Conservation (phyloP, 176 grass and related monocot genomes). For the Carex myosuroides region DNA sequence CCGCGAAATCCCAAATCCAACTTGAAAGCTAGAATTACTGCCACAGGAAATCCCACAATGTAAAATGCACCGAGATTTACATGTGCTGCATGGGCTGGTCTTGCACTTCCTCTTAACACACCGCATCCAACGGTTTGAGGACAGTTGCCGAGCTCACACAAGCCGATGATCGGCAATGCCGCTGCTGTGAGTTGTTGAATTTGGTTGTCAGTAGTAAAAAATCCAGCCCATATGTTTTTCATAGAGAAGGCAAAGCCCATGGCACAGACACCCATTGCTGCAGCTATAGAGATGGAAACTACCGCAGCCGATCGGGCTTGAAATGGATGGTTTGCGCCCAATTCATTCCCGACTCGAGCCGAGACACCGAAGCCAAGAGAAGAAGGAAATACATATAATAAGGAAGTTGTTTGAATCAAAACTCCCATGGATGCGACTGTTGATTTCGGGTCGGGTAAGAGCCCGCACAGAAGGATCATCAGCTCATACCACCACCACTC, state of each 20-base stretch:
- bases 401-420: constrained; percentile 94
- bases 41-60: constrained; percentile 79
- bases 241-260: constrained; percentile 63
- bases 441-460: constrained; percentile 68
- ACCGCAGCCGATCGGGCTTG: constrained; percentile 46
- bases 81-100: constrained; percentile 63
- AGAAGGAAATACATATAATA: constrained; percentile 91
- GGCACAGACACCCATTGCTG: constrained; percentile 53
- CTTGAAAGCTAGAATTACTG: constrained; percentile 50
- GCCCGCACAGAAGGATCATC: constrained; percentile 91
- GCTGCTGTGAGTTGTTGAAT: constrained; percentile 58
- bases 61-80: constrained; percentile 99
- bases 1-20: constrained; percentile 60
- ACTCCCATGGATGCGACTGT: constrained; percentile 97
- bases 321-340: constrained; percentile 66
- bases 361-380: constrained; percentile 77
- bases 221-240: constrained; percentile 54
- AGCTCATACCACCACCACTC: constrained; percentile 99
- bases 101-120: constrained; percentile 74
- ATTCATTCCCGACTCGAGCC: constrained; percentile 85
- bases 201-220: constrained; percentile 63
- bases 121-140: constrained; percentile 97
- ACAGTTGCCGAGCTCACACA: constrained; percentile 98
- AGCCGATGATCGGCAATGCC: constrained; percentile 72
- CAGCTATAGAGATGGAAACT: constrained; percentile 49